A percentile compares a stretch with the other conserved stretches of the same genome.
phyloP scores from a whole-genome alignment of 208 protist species.

The Acanthamoeba sp. region DNA sequence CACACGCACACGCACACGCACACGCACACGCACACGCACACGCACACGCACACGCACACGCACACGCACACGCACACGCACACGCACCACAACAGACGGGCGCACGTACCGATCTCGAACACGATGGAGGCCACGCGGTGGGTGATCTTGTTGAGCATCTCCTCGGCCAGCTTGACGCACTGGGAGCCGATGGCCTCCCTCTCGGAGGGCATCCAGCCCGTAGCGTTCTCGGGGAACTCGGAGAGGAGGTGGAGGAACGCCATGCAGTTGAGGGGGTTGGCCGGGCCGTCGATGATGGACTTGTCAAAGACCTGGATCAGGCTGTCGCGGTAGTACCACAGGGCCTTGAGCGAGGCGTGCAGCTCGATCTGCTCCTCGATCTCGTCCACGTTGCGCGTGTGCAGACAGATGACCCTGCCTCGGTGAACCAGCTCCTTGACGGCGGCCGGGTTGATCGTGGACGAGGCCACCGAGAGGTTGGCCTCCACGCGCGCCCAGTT shows the following conservation, averaged over 20 bases:
- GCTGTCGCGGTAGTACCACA: conserved; percentile 61
- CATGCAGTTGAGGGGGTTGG: conserved; percentile 68
- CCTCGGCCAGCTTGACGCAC: conserved; percentile 32
- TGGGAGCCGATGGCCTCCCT: neutral
- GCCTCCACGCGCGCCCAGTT: conserved; percentile 60
- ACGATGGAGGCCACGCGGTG: conserved; percentile 42
- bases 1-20: neutral
- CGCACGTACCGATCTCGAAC: conserved; percentile 32
- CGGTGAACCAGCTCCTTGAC: conserved; percentile 49
- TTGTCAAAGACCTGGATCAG: conserved; percentile 65
- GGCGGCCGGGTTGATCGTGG: neutral
- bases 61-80: too few species aligned
- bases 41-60: too few species aligned
- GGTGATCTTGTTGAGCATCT: conserved; percentile 60
- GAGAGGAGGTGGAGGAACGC: conserved; percentile 50
- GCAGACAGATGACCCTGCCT: neutral
- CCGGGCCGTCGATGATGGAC: conserved; percentile 60
- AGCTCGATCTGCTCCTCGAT: conserved; percentile 46
- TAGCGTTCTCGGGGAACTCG: conserved; percentile 68
- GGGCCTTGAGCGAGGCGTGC: neutral
- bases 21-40: too few species aligned
- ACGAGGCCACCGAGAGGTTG: neutral
- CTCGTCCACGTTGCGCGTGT: conserved; percentile 62
- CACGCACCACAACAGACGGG: neutral
- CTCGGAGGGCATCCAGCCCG: neutral